Evolutionary conservation across 1,284 basidiomycete genomes (phyloP), one percentile per base, ranked within the genome.

Genomic region (Austropuccinia psidii): DNA sequence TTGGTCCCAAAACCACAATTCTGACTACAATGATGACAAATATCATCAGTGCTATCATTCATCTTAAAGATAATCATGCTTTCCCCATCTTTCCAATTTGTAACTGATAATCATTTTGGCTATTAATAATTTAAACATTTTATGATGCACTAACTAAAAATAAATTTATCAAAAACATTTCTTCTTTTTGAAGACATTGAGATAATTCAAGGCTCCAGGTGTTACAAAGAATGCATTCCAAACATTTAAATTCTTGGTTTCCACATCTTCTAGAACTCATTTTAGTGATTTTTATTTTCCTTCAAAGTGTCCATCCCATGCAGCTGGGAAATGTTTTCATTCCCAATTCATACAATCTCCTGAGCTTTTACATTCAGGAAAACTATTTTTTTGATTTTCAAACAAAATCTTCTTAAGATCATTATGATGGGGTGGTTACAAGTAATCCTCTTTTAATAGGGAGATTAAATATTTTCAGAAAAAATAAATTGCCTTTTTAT

Each of bases 241-340:
- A 31, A 72, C 39, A 29, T 47, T 50, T 49, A n/a, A 24, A n/a
- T 61, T n/a, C 39, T 65, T 65, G 6, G n/a, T 72, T 39, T 55
- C 69, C 8, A 62, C 41, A 21, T 43, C 50, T 35, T 65, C 69
- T 4, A 68, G 37, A 4, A 68, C 21, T 9, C 54, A 17, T 29
- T 49, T 57, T 13, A 50, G 65, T 15, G 33, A 41, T 15, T 52
- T 52, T n/a, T 66, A 41, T 52, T 66, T 66, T 1, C 62, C 62
- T 1, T 41, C 50, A 39, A 5, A 66, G 11, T 66, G 62, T 1
- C 47, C 62, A 8, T 13, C 8, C 24, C 24, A 37, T 7, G 55
- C 15, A 8, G 7, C 11, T 11, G 55, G 55, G 29, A 19, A 58
- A 21, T 58, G 24, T 15, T 58, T 29, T 21, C 24, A 58, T 29